Evolutionary conservation across 805 yeast species (phyloP), one percentile per base, ranked within the genome.

Genomic region (Yamadazyma insecticola): DNA sequence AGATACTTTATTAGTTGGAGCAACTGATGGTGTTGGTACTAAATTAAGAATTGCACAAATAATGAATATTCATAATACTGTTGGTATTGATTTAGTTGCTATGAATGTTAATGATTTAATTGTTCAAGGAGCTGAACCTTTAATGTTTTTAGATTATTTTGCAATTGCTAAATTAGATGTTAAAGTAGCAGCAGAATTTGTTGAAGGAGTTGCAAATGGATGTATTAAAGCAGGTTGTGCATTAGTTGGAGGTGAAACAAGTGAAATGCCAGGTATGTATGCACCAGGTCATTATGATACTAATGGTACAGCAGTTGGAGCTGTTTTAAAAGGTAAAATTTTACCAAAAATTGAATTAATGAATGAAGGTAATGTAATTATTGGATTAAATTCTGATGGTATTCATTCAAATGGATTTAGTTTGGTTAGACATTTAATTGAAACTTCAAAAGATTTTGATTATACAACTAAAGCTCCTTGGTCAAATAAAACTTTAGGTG

Each of bases 231-330:
- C 97, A 20, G 96, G 96, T 8, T 90, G 98, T 72, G 98, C 99
- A 5, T 71, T 92, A 36, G 96, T 92, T 32, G 99, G 99, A 35
- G 99, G 99, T 44, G 99, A 92, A 63, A 92, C 99, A 22, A 83
- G 95, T 33, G 99, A 92, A 70, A 92, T 92, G 99, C 99, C 99
- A 16, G 98, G 98, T 44, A 86, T 92, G 84, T 92, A 92, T 52
- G 84, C 81, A 37, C 87, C 79, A 35, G 95, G 94, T 20, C 97
- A 92, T 62, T 92, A 92, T 55, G 99, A 92, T 60, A 89, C 96
- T 39, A 92, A 90, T 53, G 99, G 99, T 60, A 94, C 98, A 22
- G 94, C 97, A 32, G 89, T 92, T 26, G 99, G 99, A 51, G 98
- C 98, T 10, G 97, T 92, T 4, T 65, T 74, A 44, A 86, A 82